Conservation (phyloP, 1,139 yeast species). For the Geotrichum carabidarum region DNA sequence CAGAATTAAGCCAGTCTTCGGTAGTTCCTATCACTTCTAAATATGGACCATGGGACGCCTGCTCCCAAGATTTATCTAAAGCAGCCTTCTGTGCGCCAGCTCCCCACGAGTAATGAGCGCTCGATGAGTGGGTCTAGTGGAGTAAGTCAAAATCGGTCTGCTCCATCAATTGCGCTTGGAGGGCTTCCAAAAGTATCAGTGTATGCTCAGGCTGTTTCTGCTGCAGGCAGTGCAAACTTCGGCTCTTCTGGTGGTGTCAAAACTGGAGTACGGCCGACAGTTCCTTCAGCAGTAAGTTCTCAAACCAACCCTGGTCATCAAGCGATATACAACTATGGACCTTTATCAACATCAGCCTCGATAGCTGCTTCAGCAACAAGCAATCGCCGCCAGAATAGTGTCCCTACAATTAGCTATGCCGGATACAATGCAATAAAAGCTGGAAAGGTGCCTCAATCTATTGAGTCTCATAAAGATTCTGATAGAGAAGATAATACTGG, state of each 20-base stretch:
- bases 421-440: slow-evolving; percentile 1
- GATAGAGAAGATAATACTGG: slow-evolving; percentile 1
- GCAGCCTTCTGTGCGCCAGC: slow-evolving; percentile 6
- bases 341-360: slow-evolving; percentile 12
- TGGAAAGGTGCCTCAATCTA: slow-evolving; percentile 8
- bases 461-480: slow-evolving; percentile 10
- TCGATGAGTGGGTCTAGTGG: not conserved
- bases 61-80: slow-evolving; percentile 15
- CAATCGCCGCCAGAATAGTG: not conserved
- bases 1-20: too few relatives aligned
- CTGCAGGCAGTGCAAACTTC: slow-evolving; percentile 1
- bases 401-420: slow-evolving; percentile 9
- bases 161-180: slow-evolving; percentile 5
- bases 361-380: slow-evolving; percentile 8
- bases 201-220: slow-evolving; percentile 16
- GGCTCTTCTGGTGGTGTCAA: not conserved
- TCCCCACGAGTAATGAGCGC: slow-evolving; percentile 3
- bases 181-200: slow-evolving; percentile 12
- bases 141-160: not conserved
- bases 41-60: slow-evolving; percentile 12
- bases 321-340: slow-evolving; percentile 12
- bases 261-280: slow-evolving; percentile 6
- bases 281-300: not conserved
- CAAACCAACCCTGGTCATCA: not conserved
- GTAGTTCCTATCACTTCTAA: not conserved